These are phyloP conservation scores for Metarhizium sp. DNA, from an alignment of 2,329 filamentous ascomycete species.

Conservation along the genomic window DNA sequence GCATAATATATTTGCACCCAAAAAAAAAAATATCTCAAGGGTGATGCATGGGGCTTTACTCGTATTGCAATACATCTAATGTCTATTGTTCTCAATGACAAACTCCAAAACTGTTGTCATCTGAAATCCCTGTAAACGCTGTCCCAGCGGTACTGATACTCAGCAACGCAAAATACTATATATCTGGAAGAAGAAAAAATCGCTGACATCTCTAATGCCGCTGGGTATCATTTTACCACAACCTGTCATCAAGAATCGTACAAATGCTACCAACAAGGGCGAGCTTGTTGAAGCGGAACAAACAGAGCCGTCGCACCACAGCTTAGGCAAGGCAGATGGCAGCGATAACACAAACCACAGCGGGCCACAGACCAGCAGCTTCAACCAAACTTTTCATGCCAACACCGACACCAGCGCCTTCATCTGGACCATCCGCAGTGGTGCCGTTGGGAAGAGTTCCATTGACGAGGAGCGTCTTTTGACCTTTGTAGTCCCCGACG, in stretches of 20 bases:
- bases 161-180: background rate
- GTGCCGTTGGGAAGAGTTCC: constrained; percentile 66
- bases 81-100: too few species aligned
- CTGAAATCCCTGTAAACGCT: background rate
- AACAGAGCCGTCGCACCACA: background rate
- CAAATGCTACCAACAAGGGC: background rate
- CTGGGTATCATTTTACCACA: background rate
- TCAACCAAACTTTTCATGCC: constrained; percentile 24
- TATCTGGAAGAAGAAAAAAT: background rate
- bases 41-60: too few species aligned
- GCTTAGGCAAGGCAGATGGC: constrained; percentile 33
- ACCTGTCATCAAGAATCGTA: background rate
- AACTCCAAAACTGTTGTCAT: too few species aligned
- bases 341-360: constrained; percentile 31
- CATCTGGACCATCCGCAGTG: constrained; percentile 27
- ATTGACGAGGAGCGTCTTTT: constrained; percentile 58
- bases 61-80: too few species aligned
- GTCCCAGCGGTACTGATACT: background rate
- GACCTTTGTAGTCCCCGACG: constrained; percentile 33
- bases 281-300: background rate
- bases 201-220: background rate
- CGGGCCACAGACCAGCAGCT: constrained; percentile 41
- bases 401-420: constrained; percentile 20
- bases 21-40: background rate
- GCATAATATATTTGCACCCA: too few species aligned